These are phyloP conservation scores for Friedmanniomyces endolithicus DNA, from an alignment of 495 filamentous ascomycete genomes.

Conservation along the genomic window DNA sequence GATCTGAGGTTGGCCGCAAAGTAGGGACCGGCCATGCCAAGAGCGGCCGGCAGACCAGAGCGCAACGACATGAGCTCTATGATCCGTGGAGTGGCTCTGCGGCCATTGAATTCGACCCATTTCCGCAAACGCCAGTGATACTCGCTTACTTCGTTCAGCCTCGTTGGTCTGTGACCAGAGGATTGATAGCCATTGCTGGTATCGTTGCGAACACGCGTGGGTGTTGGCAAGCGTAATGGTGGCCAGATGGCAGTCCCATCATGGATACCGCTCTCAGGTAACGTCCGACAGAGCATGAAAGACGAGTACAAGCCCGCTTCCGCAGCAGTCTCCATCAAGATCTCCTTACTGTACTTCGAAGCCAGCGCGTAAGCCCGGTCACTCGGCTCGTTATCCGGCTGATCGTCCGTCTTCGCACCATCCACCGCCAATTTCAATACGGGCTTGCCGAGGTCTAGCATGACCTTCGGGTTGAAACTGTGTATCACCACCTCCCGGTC, in stretches of 20 bases:
- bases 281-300: constrained; percentile 35
- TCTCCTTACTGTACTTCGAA: constrained; percentile 27
- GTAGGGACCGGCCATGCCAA: constrained; percentile 4
- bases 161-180: constrained; percentile 32
- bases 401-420: constrained; percentile 17
- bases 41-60: constrained; percentile 2
- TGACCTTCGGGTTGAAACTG: constrained; percentile 54
- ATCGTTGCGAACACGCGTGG: constrained; percentile 40
- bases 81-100: not conserved
- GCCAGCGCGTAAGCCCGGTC: constrained; percentile 6
- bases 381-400: constrained; percentile 8
- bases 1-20: not conserved
- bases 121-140: constrained; percentile 57
- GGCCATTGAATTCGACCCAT: constrained; percentile 48
- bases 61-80: constrained; percentile 6
- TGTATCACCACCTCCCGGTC: constrained; percentile 62
- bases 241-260: constrained; percentile 55
- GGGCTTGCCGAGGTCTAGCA: constrained; percentile 58
- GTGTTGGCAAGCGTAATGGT: constrained; percentile 52
- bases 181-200: constrained; percentile 29
- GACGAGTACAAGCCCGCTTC: constrained; percentile 37
- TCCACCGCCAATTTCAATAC: constrained; percentile 43
- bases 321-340: constrained; percentile 40
- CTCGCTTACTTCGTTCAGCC: constrained; percentile 44
- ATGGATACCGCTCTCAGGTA: constrained; percentile 29